Evolutionary conservation across 1,284 basidiomycete species (phyloP).

Genomic region (Cutaneotrichosporon dermatis): DNA sequence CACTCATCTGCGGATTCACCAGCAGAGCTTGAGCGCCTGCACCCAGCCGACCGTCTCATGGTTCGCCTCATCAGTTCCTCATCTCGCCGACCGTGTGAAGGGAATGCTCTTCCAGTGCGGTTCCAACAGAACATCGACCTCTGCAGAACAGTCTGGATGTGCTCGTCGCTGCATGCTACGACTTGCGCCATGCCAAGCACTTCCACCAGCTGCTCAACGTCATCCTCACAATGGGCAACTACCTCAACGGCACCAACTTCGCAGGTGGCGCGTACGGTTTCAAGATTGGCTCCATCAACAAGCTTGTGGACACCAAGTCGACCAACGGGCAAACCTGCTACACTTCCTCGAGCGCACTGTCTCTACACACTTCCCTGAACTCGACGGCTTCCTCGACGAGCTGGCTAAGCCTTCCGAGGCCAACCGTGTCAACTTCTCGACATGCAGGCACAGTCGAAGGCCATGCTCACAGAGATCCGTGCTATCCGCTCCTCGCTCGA

Average conservation of each 20-base stretch:
- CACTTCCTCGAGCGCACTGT: conserved; percentile 93
- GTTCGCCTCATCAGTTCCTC: conserved; percentile 90
- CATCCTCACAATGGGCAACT: conserved; percentile 93
- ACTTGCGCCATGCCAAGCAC: conserved; percentile 67
- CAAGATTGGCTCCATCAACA: conserved; percentile 95
- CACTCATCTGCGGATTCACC: conserved; percentile 66
- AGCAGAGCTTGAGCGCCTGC: conserved; percentile 82
- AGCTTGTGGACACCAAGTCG: conserved; percentile 97
- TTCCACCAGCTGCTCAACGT: conserved; percentile 74
- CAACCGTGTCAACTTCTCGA: conserved; percentile 58
- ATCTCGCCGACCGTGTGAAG: conserved; percentile 83
- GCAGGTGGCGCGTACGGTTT: conserved; percentile 98
- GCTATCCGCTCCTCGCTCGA: conserved; percentile 71
- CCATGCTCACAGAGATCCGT: conserved; percentile 73
- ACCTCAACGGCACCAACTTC: conserved; percentile 93
- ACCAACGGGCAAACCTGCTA: conserved; percentile 86
- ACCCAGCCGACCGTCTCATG: conserved; percentile 93
- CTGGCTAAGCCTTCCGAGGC: conserved; percentile 85
- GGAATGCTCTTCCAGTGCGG: conserved; percentile 86
- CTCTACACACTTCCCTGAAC: conserved; percentile 77
- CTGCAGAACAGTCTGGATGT: conserved; percentile 67
- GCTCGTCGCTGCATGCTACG: conserved; percentile 70
- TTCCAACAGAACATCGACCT: conserved; percentile 78
- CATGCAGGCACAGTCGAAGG: conserved; percentile 48
- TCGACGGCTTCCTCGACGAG: conserved; percentile 86